These are phyloP conservation scores for Cladosporium sp. DNA, from an alignment of 2,329 filamentous ascomycete species.

Conservation along the genomic window DNA sequence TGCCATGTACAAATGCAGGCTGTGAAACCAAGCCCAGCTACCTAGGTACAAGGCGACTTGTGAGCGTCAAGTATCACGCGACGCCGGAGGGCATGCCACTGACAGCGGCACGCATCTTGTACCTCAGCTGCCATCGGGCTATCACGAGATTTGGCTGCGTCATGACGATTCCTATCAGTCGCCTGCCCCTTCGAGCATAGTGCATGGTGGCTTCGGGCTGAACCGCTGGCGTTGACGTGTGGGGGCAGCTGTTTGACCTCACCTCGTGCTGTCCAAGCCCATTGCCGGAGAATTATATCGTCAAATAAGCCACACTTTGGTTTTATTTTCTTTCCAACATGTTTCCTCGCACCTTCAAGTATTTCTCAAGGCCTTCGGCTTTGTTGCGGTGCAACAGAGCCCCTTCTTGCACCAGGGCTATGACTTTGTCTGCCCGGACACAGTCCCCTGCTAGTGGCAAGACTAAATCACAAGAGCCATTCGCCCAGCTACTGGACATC, in stretches of 20 bases:
- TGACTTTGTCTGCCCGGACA: neutral
- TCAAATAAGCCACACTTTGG: neutral
- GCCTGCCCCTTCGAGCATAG: constrained; percentile 8
- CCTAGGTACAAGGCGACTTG: too few species aligned
- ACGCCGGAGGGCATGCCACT: neutral
- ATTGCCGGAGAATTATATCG: neutral
- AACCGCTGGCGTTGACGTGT: too few species aligned
- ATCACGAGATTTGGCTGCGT: constrained; percentile 10
- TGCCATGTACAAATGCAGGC: constrained; percentile 1
- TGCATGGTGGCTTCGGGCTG: neutral
- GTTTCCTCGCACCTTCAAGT: neutral
- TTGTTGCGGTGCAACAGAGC: neutral
- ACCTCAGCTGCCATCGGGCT: neutral
- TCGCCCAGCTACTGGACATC: constrained; percentile 6
- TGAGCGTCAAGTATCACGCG: too few species aligned
- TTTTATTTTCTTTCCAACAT: neutral
- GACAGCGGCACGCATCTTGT: neutral
- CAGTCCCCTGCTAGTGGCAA: neutral
- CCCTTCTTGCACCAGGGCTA: neutral
- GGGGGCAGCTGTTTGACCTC: constrained; percentile 1
- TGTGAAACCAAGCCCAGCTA: too few species aligned
- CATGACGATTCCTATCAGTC: constrained; percentile 11
- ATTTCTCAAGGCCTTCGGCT: neutral
- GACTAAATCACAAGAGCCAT: constrained; percentile 4
- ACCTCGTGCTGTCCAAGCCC: neutral